Base-by-base conservation (phyloP, 768 basidiomycete species). In the Infundibulicybe gibba region DNA sequence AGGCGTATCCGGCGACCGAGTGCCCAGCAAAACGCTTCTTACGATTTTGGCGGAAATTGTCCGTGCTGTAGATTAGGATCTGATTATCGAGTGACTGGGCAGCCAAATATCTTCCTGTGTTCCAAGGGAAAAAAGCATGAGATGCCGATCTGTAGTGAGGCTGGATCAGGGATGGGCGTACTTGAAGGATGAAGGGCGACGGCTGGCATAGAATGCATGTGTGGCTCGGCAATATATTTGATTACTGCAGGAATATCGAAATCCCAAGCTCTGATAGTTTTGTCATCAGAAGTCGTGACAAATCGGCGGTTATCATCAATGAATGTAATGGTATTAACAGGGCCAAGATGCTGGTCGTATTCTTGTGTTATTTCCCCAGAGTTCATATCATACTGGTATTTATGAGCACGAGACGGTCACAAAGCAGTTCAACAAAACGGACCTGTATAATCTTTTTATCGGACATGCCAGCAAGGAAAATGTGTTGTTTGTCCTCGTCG, bases 361-460 rank as follows among this genome's bases (percentile, higher is more conserved):
- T 97, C 95, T 65, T 99, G 97, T 1, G 86, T 90, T 51, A 99
- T 97, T 63, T 98, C 94, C 17, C 89, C 90, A 12, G 90, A 86
- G 60, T 89, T 85, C 61, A 94, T 93, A 63, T 99, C 97, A 62
- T 97, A 98, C 94, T 97, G 51, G 16, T 34, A 79, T 77, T 49
- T n/a, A 44, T 19, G 17, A 54, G 48, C 8, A 31, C 35, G 25
- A 12, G 1, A 33, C 12, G 32, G 33, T 43, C 20, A 47, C 17
- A 32, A 32, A 38, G 37, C 5, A 45, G 13, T 9, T 30, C 17
- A 21, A n/a, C 43, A 41, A n/a, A 45, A 44, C 76, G 49, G 59
- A 93, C 94, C 78, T 97, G 95, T 33, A 98, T 90, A 54, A 99
- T 97, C 69, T 97, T 98, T 73, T 98, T 98, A 69, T 98, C 94